phyloP scores from a whole-genome alignment of 2,329 filamentous ascomycete species.

The Biscogniauxia sp. region DNA sequence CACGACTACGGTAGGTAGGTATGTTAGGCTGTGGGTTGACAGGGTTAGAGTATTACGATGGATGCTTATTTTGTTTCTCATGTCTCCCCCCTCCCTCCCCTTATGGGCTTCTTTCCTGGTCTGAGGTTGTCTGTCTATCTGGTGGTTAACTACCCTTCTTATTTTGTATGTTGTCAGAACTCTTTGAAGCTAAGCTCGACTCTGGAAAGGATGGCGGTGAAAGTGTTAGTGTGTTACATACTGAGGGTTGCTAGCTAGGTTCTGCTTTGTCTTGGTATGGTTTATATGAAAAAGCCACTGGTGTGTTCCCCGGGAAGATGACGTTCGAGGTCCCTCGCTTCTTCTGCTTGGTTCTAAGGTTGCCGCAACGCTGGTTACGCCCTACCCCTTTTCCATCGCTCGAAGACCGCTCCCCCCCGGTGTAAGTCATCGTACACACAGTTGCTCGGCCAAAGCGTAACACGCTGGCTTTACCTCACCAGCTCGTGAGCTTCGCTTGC shows the following conservation, averaged over 20 bases:
- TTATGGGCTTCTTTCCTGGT: background rate
- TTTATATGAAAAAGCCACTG: background rate
- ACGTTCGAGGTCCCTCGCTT: background rate
- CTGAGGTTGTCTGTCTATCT: background rate
- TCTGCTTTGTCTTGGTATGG: background rate
- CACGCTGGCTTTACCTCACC: background rate
- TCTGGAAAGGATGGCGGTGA: background rate
- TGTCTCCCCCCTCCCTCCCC: background rate
- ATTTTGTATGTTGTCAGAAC: background rate
- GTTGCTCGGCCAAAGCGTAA: background rate
- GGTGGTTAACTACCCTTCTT: background rate
- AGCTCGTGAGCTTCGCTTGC: background rate
- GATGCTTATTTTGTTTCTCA: background rate
- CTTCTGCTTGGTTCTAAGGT: background rate
- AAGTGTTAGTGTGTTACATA: background rate
- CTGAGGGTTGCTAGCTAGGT: too few species aligned
- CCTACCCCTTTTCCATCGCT: background rate
- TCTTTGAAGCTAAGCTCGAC: background rate
- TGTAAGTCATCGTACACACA: background rate
- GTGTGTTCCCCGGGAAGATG: background rate
- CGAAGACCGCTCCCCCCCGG: background rate
- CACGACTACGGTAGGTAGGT: background rate
- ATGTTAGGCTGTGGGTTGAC: background rate
- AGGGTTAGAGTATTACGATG: background rate
- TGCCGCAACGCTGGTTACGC: background rate